These are phyloP conservation scores for Wallacemonas sp. DNA, from an alignment of 208 protist genomes.

Conservation along the genomic window DNA sequence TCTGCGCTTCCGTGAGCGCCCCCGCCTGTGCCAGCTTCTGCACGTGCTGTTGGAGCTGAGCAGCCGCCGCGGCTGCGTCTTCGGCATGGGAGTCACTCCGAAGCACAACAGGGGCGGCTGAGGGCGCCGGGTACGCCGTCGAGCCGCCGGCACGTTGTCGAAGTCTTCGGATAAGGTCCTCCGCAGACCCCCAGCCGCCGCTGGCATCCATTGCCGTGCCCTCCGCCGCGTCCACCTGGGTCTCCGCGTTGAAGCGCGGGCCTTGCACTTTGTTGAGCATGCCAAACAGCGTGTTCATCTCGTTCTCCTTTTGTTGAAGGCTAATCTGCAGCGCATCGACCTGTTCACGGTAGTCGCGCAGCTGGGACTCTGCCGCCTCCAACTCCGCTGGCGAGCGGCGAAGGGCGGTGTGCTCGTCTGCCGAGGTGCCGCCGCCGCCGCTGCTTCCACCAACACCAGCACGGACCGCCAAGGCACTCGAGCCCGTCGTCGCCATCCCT, in stretches of 20 bases:
- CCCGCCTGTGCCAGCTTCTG: constrained; percentile 20
- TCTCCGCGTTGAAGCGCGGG: constrained; percentile 45
- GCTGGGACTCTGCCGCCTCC: background rate
- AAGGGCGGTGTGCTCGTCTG: no score
- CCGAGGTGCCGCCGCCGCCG: constrained; percentile 1
- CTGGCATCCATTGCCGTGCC: background rate
- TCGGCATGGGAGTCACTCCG: no score
- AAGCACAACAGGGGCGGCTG: no score
- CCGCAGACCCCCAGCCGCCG: constrained; percentile 3
- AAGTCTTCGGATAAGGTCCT: background rate
- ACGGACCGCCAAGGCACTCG: background rate
- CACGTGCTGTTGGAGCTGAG: constrained; percentile 13
- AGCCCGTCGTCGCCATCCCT: constrained; percentile 23
- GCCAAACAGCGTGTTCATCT: constrained; percentile 88
- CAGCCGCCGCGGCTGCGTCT: background rate
- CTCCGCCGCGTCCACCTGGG: constrained; percentile 30
- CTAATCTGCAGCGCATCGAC: constrained; percentile 64
- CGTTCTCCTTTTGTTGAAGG: constrained; percentile 92
- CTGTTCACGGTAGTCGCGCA: constrained; percentile 45
- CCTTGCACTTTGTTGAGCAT: constrained; percentile 73
- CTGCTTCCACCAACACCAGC: constrained; percentile 7
- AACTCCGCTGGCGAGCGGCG: background rate
- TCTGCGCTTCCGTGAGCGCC: constrained; percentile 26
- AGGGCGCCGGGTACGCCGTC: background rate
- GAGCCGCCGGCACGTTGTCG: background rate